These are phyloP conservation scores for Taxillus chinensis DNA, from an alignment of 164 flowering plant genomes.

Conservation along the genomic window DNA sequence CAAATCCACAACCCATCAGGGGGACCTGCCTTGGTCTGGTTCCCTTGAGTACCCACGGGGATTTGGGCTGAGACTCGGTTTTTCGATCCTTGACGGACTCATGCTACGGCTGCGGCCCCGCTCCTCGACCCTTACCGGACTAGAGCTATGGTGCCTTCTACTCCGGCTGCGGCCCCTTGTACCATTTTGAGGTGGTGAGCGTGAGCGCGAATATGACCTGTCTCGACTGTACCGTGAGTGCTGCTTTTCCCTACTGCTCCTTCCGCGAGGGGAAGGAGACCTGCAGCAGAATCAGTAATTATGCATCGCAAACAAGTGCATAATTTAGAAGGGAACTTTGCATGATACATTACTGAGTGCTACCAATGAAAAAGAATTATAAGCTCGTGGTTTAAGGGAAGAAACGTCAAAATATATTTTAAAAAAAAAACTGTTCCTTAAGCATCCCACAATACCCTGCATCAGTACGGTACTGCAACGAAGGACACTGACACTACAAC, in stretches of 20 bases:
- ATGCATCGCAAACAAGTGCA: not conserved
- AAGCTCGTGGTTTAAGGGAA: no score
- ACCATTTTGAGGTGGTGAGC: conserved; percentile 35
- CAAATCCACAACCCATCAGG: no score
- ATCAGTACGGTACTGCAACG: no score
- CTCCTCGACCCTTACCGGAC: conserved; percentile 14
- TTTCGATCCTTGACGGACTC: conserved; percentile 15
- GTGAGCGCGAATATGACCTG: conserved; percentile 19
- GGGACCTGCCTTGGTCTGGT: no score
- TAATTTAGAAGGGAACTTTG: no score
- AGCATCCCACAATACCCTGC: no score
- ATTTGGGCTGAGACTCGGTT: conserved; percentile 1
- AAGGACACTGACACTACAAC: no score
- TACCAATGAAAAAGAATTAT: no score
- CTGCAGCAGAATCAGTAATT: conserved; percentile 13
- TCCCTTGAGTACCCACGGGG: conserved; percentile 14
- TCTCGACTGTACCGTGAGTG: conserved; percentile 15
- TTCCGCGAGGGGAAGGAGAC: conserved; percentile 46
- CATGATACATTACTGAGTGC: no score
- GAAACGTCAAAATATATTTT: no score
- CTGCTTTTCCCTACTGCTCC: conserved; percentile 22
- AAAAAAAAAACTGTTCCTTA: no score
- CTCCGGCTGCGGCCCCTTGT: conserved; percentile 39
- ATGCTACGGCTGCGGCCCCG: conserved; percentile 23
- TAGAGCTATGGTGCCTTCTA: conserved; percentile 8